These are phyloP conservation scores for Guyanaporus albipodus DNA, from an alignment of 768 basidiomycete species.

Conservation along the genomic window DNA sequence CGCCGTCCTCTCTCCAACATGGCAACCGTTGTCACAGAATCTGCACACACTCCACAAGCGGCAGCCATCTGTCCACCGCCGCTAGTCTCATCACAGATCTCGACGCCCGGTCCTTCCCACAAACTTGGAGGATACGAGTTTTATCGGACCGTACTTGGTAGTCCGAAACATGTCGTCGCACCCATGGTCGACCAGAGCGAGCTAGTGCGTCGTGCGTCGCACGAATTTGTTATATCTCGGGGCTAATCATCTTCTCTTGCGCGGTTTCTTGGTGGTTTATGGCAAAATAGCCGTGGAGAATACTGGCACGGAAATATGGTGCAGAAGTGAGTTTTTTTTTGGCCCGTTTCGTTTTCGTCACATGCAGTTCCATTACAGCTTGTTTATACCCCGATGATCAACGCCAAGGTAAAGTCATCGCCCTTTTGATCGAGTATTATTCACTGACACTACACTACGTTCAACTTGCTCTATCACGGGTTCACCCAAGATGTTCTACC, in stretches of 20 bases:
- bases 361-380: slow-evolving; percentile 43
- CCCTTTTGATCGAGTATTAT: not conserved
- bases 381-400: slow-evolving; percentile 98
- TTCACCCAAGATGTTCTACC: slow-evolving; percentile 54
- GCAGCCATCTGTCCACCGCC: not conserved
- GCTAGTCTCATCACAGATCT: not conserved
- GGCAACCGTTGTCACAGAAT: slow-evolving; percentile 1
- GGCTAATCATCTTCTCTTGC: not conserved
- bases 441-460: not conserved
- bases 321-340: slow-evolving; percentile 51
- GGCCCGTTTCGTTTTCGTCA: too few species aligned
- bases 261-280: not conserved
- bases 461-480: not conserved
- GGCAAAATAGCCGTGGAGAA: slow-evolving; percentile 78
- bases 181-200: slow-evolving; percentile 99
- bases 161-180: slow-evolving; percentile 86
- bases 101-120: not conserved
- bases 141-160: slow-evolving; percentile 72
- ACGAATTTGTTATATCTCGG: not conserved
- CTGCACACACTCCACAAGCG: not conserved
- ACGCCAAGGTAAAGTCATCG: slow-evolving; percentile 61
- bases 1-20: slow-evolving; percentile 7
- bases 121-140: slow-evolving; percentile 81
- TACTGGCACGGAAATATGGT: slow-evolving; percentile 76
- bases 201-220: slow-evolving; percentile 53